These are phyloP conservation scores for Daldinia bambusicola DNA, from an alignment of 495 filamentous ascomycete species.

Conservation along the genomic window DNA sequence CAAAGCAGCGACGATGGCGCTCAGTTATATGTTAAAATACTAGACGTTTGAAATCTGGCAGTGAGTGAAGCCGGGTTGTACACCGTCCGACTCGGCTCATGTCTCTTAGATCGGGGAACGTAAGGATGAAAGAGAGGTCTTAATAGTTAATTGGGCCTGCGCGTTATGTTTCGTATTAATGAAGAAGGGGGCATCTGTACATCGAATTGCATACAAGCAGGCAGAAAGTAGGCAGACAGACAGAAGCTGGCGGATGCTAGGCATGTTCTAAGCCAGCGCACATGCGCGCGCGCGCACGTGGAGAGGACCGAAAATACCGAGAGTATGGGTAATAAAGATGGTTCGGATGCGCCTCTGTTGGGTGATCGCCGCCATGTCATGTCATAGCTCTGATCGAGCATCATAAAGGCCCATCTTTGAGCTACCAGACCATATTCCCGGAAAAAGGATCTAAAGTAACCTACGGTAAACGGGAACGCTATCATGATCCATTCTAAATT, in stretches of 20 bases:
- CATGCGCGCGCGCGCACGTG: neutral
- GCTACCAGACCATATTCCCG: conserved; percentile 19
- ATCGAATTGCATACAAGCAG: conserved; percentile 26
- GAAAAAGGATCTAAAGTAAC: conserved; percentile 30
- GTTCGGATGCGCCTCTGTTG: conserved; percentile 28
- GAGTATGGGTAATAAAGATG: conserved; percentile 4
- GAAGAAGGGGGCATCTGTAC: conserved; percentile 15
- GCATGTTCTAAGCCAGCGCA: conserved; percentile 22
- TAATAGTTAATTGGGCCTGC: conserved; percentile 27
- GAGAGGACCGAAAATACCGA: conserved; percentile 5
- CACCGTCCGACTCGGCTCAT: conserved; percentile 22
- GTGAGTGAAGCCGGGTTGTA: neutral
- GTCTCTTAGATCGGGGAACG: conserved; percentile 12
- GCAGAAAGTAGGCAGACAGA: neutral
- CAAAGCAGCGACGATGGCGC: neutral
- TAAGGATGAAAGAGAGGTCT: conserved; percentile 10
- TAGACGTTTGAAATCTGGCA: neutral
- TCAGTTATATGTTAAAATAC: conserved; percentile 13
- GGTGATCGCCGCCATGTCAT: conserved; percentile 33
- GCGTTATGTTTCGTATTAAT: conserved; percentile 33
- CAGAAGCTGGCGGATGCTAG: neutral
- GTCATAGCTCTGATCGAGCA: conserved; percentile 43
- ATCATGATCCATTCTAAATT: conserved; percentile 3
- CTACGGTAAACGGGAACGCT: conserved; percentile 1
- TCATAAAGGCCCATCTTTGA: conserved; percentile 27